Conservation (phyloP, 1,284 basidiomycete genomes). For the Retiboletus flavoniger region DNA sequence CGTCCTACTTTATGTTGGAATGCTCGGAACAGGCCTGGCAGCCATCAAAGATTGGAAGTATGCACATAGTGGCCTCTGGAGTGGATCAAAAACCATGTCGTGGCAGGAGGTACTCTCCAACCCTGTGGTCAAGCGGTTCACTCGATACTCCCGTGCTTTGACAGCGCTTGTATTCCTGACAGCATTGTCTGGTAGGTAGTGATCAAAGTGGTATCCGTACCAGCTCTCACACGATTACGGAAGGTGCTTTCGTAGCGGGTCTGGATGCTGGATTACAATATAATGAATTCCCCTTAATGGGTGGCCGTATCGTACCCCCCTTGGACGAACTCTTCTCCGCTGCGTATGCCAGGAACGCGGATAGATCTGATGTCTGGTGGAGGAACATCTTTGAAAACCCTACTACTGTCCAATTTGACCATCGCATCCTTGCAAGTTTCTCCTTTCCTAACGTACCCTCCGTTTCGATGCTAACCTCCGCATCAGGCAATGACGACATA, state of each 20-base stretch:
- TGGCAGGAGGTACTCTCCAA: conserved; percentile 58
- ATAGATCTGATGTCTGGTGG: conserved; percentile 82
- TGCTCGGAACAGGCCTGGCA: conserved; percentile 82
- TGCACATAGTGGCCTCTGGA: conserved; percentile 47
- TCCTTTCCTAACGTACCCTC: not conserved
- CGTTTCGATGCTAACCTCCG: not conserved
- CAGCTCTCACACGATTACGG: conserved; percentile 6
- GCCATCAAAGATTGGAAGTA: conserved; percentile 82
- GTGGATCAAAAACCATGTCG: conserved; percentile 41
- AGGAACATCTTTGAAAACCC: conserved; percentile 97
- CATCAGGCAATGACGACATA: conserved; percentile 84
- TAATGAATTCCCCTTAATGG: conserved; percentile 99
- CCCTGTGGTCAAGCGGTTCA: conserved; percentile 60
- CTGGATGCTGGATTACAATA: conserved; percentile 95
- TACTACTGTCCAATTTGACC: conserved; percentile 96
- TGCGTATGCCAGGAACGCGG: conserved; percentile 67
- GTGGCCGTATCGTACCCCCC: conserved; percentile 82
- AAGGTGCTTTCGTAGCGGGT: conserved; percentile 97
- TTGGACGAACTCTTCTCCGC: conserved; percentile 79
- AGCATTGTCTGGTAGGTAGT: conserved; percentile 73
- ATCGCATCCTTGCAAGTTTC: conserved; percentile 78
- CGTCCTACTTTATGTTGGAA: conserved; percentile 87
- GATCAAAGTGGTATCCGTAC: conserved; percentile 12
- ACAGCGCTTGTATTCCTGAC: conserved; percentile 85
- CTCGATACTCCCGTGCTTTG: conserved; percentile 57